Evolutionary conservation across 2,329 filamentous ascomycete genomes (phyloP), one percentile per base, ranked within the genome.

Genomic region (Sphaerulina musiva): DNA sequence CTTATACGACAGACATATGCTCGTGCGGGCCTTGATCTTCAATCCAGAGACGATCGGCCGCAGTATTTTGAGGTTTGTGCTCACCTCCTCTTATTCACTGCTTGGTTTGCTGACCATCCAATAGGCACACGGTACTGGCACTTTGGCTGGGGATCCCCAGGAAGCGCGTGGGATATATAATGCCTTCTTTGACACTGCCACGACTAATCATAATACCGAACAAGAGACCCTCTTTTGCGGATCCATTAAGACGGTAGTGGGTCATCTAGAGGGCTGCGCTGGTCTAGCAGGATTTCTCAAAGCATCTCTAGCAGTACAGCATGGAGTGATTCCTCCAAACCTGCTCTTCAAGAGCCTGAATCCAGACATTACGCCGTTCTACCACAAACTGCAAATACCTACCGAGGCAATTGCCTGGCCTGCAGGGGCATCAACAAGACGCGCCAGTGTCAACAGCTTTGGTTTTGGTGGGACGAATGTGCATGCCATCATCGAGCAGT

Each of bases 1-100:
- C 53, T 75, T n/a, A 73, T 74, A 26, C 57, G 61, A 2, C 36
- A 66, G 0, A 69, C 67, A 0, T 77, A 77, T 56, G 51, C 48
- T 17, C 63, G 59, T 7, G 69, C 69, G 4, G 57, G 59, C 8
- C 57, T 61, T 4, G 55, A 59, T 53, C 47, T 51, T 9, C 46
- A 39, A 23, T 32, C 20, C 14, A 42, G 43, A 48, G 53, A 31
- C 14, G 53, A 60, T n/a, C 52, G 58, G 14, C 52, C 49, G 8
- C 58, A 60, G 32, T 62, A 59, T 39, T 60, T 62, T 23, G 59
- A 62, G 46, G 34, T 38, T 11, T 11, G 34, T 38, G 34, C 5
- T 29, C 26, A 29, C 26, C 26, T 29, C 26, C 26, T 29, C 0
- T 29, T 29, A 29, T 38, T 38, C 34, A 4, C 34, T 11, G 12